Percentiles rank a stretch among this genome's conserved stretches.
Evolutionary conservation across 768 basidiomycete species (phyloP).

Genomic region (Leccinum sublutescens): DNA sequence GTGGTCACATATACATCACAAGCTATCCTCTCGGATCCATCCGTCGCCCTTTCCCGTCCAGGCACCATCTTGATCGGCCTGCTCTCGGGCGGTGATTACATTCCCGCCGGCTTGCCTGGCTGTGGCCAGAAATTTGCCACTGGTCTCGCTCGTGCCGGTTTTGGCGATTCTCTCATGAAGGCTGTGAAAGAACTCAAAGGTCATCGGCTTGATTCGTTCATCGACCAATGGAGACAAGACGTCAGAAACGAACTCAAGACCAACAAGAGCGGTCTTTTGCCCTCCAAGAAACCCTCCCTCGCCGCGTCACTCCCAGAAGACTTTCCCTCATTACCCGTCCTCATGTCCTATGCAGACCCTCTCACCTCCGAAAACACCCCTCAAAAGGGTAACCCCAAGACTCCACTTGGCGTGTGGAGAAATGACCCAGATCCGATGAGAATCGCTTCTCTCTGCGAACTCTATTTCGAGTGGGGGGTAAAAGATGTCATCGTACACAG

Average conservation of each 20-base stretch:
- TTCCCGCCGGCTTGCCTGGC: slow-evolving; percentile 62
- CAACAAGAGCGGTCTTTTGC: slow-evolving; percentile 61
- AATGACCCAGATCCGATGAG: slow-evolving; percentile 66
- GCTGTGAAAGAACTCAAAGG: slow-evolving; percentile 52
- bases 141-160: slow-evolving; percentile 77
- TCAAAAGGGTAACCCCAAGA: slow-evolving; percentile 32
- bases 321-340: slow-evolving; percentile 72
- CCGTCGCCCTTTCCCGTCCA: slow-evolving; percentile 51
- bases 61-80: slow-evolving; percentile 83
- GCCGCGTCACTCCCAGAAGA: slow-evolving; percentile 60
- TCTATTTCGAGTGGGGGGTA: slow-evolving; percentile 92
- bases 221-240: slow-evolving; percentile 61
- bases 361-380: slow-evolving; percentile 63
- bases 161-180: slow-evolving; percentile 66
- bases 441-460: slow-evolving; percentile 79
- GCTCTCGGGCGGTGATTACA: slow-evolving; percentile 89
- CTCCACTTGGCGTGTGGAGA: slow-evolving; percentile 44
- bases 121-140: slow-evolving; percentile 73
- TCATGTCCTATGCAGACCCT: slow-evolving; percentile 77
- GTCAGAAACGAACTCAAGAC: slow-evolving; percentile 65
- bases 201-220: slow-evolving; percentile 48
- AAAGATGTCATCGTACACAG: slow-evolving; percentile 79
- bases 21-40: slow-evolving; percentile 42
- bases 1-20: slow-evolving; percentile 40
- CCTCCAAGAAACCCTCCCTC: slow-evolving; percentile 61